Conservation (phyloP, 2,329 filamentous ascomycete genomes). For the Macrophomina tecta region DNA sequence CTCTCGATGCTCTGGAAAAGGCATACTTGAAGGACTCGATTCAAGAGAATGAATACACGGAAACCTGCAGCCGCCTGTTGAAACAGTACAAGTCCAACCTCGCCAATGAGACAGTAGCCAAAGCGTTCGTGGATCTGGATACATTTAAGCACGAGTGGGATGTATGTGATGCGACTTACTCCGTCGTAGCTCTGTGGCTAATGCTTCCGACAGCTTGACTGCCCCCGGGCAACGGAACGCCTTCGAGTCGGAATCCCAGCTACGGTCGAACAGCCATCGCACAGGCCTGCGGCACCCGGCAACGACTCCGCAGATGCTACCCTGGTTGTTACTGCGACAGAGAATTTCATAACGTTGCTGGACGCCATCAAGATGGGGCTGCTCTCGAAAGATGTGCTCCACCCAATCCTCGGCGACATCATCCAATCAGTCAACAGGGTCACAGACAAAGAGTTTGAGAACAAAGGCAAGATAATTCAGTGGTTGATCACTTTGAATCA, state of each 20-base stretch:
- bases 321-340: slow-evolving; percentile 86
- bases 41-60: slow-evolving; percentile 88
- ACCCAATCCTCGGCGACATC: slow-evolving; percentile 90
- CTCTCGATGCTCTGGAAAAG: slow-evolving; percentile 92
- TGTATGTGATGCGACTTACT: slow-evolving; percentile 42
- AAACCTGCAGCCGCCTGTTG: slow-evolving; percentile 90
- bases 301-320: slow-evolving; percentile 58
- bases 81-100: slow-evolving; percentile 98
- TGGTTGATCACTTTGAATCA: slow-evolving; percentile 98
- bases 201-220: slow-evolving; percentile 74
- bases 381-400: slow-evolving; percentile 93
- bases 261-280: slow-evolving; percentile 69
- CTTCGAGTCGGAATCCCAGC: slow-evolving; percentile 91
- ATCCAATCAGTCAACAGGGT: slow-evolving; percentile 98
- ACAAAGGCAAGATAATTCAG: slow-evolving; percentile 94
- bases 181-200: not conserved
- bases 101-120: slow-evolving; percentile 87
- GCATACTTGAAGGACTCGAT: slow-evolving; percentile 96
- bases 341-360: slow-evolving; percentile 98
- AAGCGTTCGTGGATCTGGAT: slow-evolving; percentile 84
- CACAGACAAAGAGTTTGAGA: slow-evolving; percentile 93
- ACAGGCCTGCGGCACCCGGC: slow-evolving; percentile 46
- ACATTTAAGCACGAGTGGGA: slow-evolving; percentile 92
- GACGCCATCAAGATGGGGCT: slow-evolving; percentile 93
- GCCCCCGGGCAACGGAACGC: slow-evolving; percentile 89